Conservation (phyloP, 345 rosid species). For the Reutealis trisperma region DNA sequence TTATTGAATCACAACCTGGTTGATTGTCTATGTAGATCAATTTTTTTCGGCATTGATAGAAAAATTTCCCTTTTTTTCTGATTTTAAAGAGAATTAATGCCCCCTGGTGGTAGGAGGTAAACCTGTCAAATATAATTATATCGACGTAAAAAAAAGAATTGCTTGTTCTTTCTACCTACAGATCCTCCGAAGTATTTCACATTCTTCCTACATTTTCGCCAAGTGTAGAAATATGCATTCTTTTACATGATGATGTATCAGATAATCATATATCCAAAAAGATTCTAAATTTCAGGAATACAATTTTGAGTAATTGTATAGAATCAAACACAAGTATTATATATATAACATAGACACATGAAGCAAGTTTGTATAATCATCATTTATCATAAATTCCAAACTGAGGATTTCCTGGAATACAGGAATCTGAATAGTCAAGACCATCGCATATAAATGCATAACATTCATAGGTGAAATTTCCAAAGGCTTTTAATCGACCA, state of each 20-base stretch:
- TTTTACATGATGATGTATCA: neutral
- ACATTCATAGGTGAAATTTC: neutral
- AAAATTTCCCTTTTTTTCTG: neutral
- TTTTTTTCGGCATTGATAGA: too few species aligned
- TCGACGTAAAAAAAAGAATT: neutral
- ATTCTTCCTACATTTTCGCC: neutral
- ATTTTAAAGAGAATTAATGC: neutral
- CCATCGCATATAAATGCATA: neutral
- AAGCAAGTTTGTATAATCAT: slow-evolving; percentile 13
- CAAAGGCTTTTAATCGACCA: neutral
- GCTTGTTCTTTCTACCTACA: neutral
- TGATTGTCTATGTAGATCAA: neutral
- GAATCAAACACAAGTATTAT: neutral
- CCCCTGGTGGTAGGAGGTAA: neutral
- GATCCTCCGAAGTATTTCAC: neutral
- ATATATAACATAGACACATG: neutral
- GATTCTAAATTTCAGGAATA: neutral
- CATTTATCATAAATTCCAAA: neutral
- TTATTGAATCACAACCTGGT: neutral
- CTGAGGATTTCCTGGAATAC: neutral
- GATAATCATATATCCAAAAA: neutral
- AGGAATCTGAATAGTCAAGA: neutral
- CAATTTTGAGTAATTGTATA: neutral
- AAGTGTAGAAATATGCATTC: neutral
- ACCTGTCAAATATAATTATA: neutral